Base-by-base conservation (phyloP, 495 filamentous ascomycete genomes). In the Baudoinia panamericana region DNA sequence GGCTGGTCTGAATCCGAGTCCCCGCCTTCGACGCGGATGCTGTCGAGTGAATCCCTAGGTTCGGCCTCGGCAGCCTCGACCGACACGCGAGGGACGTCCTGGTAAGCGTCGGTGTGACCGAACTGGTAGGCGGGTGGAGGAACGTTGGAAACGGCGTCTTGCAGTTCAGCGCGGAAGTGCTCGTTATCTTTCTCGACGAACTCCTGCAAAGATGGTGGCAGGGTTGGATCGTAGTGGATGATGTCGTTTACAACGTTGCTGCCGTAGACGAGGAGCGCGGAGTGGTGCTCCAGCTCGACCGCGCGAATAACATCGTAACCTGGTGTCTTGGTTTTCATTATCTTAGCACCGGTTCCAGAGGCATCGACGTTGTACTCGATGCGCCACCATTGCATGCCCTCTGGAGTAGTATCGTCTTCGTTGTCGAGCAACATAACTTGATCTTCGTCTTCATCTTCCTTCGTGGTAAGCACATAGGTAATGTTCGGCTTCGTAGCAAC, bases 251-350 rank as follows among this genome's bases (percentile, higher is more conserved):
- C 32, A 15, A 20, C 20, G 18, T 54, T 46, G 27, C 36, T 50
- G 13, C 41, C 51, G 26, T 54, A 54, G 1, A 54, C 43, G 16
- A 54, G 30, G 12, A 54, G 25, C 10, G 39, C 46, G 17, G 21
- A 15, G 25, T 24, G 30, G 21, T 46, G 34, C 22, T 54, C 47
- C 9, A 50, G 41, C 23, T 49, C 46, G n/a, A 46, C 51, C 5
- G 46, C 51, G 41, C 47, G 46, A 13, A 54, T 8, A 13, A 54
- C 51, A 18, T 54, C 51, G 43, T 43, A 45, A 38, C 38, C 37
- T 1, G 42, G 25, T 8, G 28, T 36, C 15, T 39, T 32, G 9
- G 20, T 40, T 24, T 38, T 37, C 5, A 23, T 41, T 7, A 50
- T 19, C 4, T 29, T 31, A 1, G 29, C 36, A 11, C 18, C 23